Evolutionary conservation across 371 early-diverging fungal species (phyloP), one percentile per base, ranked within the genome.

Genomic region (Choanephora cucurbitarum): DNA sequence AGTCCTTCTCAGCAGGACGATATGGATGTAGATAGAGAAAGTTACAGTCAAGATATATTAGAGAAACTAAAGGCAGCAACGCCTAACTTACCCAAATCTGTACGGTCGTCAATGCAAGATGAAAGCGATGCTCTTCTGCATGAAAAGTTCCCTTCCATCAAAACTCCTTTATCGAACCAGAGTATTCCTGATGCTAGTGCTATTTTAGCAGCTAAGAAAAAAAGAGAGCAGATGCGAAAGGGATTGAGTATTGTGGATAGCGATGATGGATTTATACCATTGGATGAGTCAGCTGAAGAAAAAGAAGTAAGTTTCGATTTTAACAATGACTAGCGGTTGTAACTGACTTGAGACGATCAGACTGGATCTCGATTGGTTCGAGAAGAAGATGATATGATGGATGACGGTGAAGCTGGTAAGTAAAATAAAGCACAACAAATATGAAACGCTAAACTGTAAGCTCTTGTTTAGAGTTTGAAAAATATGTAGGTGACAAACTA

Each of bases 321-420:
- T 41, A n/a, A n/a, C n/a, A n/a, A n/a, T n/a, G n/a, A n/a, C n/a
- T n/a, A n/a, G n/a, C n/a, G n/a, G n/a, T n/a, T n/a, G n/a, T n/a
- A n/a, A n/a, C n/a, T n/a, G n/a, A n/a, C n/a, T n/a, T n/a, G n/a
- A n/a, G n/a, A n/a, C n/a, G n/a, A 28, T 28, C 28, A 28, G 28
- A 5, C 44, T 17, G 60, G 65, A 46, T 67, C 75, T 51, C 64
- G 82, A 17, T 54, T 82, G 23, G 61, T 78, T 14, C 70, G 82
- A 43, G 82, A 82, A 64, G 82, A 82, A 44, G 82, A 82, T 52
- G 82, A 81, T 37, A 52, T 75, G 28, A 75, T 57, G 6, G 82
- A 82, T 57, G 80, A 74, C 50, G 81, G 74, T n/a, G 77, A 73
- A 65, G 80, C 66, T 62, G 66, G 62, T 62, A 62, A 5, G 28